Conservation (phyloP, 1,284 basidiomycete genomes). For the Pyrrhoderma lamaoense region DNA sequence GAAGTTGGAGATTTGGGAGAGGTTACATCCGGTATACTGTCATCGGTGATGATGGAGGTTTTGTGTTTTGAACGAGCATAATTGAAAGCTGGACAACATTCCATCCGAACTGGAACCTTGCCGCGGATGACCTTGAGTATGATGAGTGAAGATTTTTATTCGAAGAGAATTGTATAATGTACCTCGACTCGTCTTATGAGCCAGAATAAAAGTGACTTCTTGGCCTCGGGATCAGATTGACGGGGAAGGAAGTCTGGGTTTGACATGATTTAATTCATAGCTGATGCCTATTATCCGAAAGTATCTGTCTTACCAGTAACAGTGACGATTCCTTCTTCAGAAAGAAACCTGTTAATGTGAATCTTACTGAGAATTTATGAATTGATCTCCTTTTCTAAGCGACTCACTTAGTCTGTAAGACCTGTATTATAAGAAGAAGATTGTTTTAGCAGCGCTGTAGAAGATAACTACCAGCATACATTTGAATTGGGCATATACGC, state of each 20-base stretch:
- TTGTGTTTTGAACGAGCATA: slow-evolving; percentile 75
- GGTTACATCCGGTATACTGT: slow-evolving; percentile 29
- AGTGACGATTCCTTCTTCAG: slow-evolving; percentile 70
- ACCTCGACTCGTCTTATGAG: slow-evolving; percentile 81
- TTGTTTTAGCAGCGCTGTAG: slow-evolving; percentile 1
- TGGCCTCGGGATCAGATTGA: slow-evolving; percentile 37
- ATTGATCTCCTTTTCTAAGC: background rate
- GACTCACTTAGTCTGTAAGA: slow-evolving; percentile 69
- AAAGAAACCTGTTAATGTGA: slow-evolving; percentile 51
- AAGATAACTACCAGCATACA: slow-evolving; percentile 34
- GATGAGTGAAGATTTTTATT: slow-evolving; percentile 1
- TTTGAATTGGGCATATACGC: slow-evolving; percentile 86
- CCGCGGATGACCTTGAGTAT: slow-evolving; percentile 63
- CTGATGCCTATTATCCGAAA: no score
- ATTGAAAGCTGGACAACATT: slow-evolving; percentile 91
- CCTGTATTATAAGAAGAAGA: slow-evolving; percentile 33
- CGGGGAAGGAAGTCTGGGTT: slow-evolving; percentile 69
- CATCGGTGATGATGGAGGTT: slow-evolving; percentile 49
- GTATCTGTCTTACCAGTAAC: slow-evolving; percentile 54
- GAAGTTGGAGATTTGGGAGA: slow-evolving; percentile 20
- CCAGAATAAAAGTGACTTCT: slow-evolving; percentile 75
- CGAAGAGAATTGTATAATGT: background rate
- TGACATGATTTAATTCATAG: background rate
- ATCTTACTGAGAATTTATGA: slow-evolving; percentile 1
- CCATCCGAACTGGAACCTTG: slow-evolving; percentile 63